phyloP scores from a whole-genome alignment of 2,329 filamentous ascomycete genomes.

The Pseudogymnoascus verrucosus region DNA sequence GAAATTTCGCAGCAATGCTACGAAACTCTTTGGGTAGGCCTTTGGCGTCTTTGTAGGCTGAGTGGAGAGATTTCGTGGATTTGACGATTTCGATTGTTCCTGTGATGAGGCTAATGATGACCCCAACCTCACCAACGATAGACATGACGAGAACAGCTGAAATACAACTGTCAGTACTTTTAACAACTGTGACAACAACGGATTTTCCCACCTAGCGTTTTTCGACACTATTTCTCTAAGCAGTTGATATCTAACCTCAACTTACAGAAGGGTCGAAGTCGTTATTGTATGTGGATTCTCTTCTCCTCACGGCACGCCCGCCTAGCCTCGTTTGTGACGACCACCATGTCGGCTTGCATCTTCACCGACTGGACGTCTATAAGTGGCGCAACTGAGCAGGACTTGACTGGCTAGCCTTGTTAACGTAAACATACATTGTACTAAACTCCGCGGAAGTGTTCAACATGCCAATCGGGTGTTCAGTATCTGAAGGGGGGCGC shows the following conservation, averaged over 20 bases:
- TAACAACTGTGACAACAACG: background rate
- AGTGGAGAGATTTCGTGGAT: conserved; percentile 21
- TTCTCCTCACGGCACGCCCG: too few relatives aligned
- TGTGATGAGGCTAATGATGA: conserved; percentile 23
- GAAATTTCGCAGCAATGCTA: conserved; percentile 20
- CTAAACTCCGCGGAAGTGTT: background rate
- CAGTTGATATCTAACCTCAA: too few relatives aligned
- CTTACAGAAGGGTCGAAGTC: too few relatives aligned
- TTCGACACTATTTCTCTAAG: too few relatives aligned
- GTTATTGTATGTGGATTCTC: too few relatives aligned
- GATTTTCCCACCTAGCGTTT: too few relatives aligned
- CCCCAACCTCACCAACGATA: conserved; percentile 13
- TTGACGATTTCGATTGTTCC: conserved; percentile 25
- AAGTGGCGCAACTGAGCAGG: background rate
- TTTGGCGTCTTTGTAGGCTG: conserved; percentile 17
- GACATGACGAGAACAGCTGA: background rate
- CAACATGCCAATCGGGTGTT: background rate
- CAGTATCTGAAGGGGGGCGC: background rate
- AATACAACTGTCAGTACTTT: background rate
- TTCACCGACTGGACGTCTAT: background rate
- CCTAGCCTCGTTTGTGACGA: background rate
- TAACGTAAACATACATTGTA: background rate
- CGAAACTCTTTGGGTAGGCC: conserved; percentile 24
- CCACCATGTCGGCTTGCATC: background rate
- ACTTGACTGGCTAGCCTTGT: background rate